Evolutionary conservation across 2,329 filamentous ascomycete genomes (phyloP).

Genomic region (Sporothrix euskadiensis): DNA sequence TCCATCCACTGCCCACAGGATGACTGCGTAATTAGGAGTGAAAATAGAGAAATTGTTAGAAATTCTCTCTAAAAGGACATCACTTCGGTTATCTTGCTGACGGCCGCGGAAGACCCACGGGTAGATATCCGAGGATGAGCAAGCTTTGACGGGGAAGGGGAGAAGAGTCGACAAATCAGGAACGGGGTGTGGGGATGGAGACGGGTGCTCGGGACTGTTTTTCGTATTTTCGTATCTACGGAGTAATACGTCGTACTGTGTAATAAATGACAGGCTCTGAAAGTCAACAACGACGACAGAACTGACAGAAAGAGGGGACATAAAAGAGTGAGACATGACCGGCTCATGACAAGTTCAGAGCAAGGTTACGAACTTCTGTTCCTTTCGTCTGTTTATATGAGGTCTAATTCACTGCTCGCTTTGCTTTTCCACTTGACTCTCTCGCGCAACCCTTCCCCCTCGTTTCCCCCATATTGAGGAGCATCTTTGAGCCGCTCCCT

Average conservation of each 20-base stretch:
- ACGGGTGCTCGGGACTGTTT: background rate
- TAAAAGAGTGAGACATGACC: background rate
- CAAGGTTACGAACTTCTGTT: background rate
- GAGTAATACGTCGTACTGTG: too few relatives aligned
- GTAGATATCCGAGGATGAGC: conserved; percentile 1
- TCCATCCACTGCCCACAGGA: background rate
- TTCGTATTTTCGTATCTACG: background rate
- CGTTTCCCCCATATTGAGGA: background rate
- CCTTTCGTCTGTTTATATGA: background rate
- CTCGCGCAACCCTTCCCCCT: background rate
- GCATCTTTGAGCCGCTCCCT: background rate
- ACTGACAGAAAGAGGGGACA: background rate
- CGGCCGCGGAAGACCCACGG: background rate
- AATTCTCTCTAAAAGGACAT: background rate
- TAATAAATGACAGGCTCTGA: too few relatives aligned
- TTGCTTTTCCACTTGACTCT: background rate
- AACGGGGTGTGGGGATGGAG: background rate
- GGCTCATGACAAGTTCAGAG: background rate
- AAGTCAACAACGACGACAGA: background rate
- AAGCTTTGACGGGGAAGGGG: background rate
- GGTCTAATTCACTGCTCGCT: background rate
- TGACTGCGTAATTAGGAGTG: background rate
- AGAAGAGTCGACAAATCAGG: background rate
- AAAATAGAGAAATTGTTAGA: background rate
- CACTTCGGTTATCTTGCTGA: background rate